Evolutionary conservation across 2,329 filamentous ascomycete genomes (phyloP), one percentile per base, ranked within the genome.

Genomic region (Achaetomium macrosporum): DNA sequence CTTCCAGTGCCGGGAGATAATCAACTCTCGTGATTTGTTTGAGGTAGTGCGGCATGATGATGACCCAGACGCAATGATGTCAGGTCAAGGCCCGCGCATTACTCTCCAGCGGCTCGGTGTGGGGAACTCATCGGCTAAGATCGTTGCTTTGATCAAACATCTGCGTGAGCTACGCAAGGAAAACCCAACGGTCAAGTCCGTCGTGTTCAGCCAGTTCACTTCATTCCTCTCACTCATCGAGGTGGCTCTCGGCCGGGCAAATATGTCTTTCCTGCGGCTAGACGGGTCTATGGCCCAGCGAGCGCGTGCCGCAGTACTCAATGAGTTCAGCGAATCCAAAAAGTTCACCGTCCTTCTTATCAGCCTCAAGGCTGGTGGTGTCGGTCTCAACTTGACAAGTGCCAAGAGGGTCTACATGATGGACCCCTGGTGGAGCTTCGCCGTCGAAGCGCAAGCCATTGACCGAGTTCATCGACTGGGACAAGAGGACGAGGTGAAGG

Each of bases 361-460:
- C 47, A 92, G 86, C 62, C 74, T 99, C 51, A 81, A 90, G 17
- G 93, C 95, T 0, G 93, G 95, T 5, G 95, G 93, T 20, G 93
- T 99, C 0, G 93, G 93, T 0, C 76, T 99, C 41, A 99, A 99
- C 65, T 71, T 99, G 56, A 97, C 92, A 0, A 85, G 84, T 60
- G 93, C 93, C 6, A 89, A 85, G 58, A 77, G 88, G 50, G 95
- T 99, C 5, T 99, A 87, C 73, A 95, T 99, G 88, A 97, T 99
- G 93, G 93, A 99, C 69, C 93, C 93, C 0, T 99, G 93, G 93
- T 99, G 93, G 93, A 95, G 88, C 66, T 99, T 92, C 69, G 91
- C 93, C 0, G 85, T 97, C 12, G 93, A 99, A 71, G 90, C 91
- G 5, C 93, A 99, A 70, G 93, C 93, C 9, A 97, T 99, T 64